phyloP scores from a whole-genome alignment of 257 asterid genomes.

The Nemophila menziesii region DNA sequence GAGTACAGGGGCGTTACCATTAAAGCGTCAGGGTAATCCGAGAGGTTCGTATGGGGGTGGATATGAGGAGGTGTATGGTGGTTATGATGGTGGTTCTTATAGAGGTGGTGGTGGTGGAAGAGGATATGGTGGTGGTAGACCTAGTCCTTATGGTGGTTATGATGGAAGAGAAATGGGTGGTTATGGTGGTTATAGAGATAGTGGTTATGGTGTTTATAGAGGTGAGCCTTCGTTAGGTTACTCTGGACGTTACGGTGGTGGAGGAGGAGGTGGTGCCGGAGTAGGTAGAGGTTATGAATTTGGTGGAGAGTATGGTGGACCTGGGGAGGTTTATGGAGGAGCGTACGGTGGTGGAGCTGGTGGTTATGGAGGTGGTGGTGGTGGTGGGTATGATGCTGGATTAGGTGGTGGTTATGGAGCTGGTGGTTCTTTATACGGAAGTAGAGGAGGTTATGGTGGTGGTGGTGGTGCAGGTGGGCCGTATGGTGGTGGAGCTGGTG shows the following conservation, averaged over 20 bases:
- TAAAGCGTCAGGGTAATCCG: neutral
- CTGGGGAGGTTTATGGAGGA: slow-evolving; percentile 11
- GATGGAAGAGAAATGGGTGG: slow-evolving; percentile 31
- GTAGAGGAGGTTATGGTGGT: slow-evolving; percentile 38
- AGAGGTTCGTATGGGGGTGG: slow-evolving; percentile 33
- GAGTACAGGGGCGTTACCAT: slow-evolving; percentile 18
- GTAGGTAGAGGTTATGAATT: slow-evolving; percentile 10
- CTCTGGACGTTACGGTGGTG: slow-evolving; percentile 15
- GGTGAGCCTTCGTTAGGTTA: slow-evolving; percentile 6
- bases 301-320: slow-evolving; percentile 9
- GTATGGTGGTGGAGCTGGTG: slow-evolving; percentile 22
- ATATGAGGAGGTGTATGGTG: slow-evolving; percentile 30
- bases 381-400: slow-evolving; percentile 37
- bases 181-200: slow-evolving; percentile 32
- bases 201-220: slow-evolving; percentile 16
- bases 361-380: slow-evolving; percentile 30
- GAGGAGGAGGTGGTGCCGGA: slow-evolving; percentile 2
- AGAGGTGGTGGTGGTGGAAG: slow-evolving; percentile 14
- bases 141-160: slow-evolving; percentile 28
- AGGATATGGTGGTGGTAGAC: slow-evolving; percentile 25
- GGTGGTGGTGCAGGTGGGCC: no score
- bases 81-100: slow-evolving; percentile 20
- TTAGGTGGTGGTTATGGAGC: slow-evolving; percentile 25
- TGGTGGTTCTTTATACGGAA: slow-evolving; percentile 22
- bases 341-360: slow-evolving; percentile 28